phyloP scores from a whole-genome alignment of 257 asterid species.

The Leptodermis oblonga region DNA sequence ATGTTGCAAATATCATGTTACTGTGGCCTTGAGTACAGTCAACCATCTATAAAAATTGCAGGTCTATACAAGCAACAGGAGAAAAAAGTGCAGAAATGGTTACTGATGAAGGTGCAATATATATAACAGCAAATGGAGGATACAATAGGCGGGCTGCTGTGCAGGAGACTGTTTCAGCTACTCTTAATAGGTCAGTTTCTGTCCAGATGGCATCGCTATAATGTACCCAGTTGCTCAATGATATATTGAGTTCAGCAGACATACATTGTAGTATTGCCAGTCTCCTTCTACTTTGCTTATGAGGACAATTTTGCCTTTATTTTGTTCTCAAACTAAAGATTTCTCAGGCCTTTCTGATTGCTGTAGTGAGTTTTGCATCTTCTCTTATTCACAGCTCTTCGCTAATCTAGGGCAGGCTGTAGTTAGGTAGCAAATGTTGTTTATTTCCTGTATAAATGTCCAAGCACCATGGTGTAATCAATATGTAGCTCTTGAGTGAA shows the following conservation, averaged over 20 bases:
- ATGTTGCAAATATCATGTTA: neutral
- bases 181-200: constrained; percentile 71
- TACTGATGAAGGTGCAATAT: constrained; percentile 94
- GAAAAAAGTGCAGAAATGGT: constrained; percentile 92
- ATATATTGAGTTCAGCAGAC: neutral
- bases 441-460: neutral
- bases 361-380: neutral
- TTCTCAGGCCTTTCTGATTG: neutral
- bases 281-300: neutral
- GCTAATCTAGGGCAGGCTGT: neutral
- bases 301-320: neutral
- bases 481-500: neutral
- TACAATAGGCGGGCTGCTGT: constrained; percentile 98
- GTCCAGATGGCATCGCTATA: neutral
- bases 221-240: neutral
- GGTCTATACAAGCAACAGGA: constrained; percentile 87
- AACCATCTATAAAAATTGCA: constrained; percentile 34
- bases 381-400: neutral
- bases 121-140: constrained; percentile 86
- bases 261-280: neutral
- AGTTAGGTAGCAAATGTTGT: neutral
- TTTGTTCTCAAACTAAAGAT: neutral
- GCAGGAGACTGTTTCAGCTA: constrained; percentile 97
- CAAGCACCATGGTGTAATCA: neutral
- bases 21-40: constrained; percentile 6